These are phyloP conservation scores for Poa pratensis DNA, from an alignment of 176 grass and related monocot species.

Conservation along the genomic window DNA sequence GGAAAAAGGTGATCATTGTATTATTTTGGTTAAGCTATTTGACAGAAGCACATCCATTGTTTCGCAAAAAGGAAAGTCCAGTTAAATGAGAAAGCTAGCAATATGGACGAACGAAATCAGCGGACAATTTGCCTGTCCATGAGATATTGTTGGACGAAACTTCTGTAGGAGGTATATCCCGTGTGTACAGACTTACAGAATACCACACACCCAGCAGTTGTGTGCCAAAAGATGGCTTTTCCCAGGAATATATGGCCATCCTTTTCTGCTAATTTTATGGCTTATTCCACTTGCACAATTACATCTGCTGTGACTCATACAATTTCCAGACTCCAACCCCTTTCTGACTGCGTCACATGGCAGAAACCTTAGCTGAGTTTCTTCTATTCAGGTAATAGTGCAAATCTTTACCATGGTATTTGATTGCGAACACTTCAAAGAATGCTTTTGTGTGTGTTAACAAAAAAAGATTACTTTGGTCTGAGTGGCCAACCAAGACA, in stretches of 20 bases:
- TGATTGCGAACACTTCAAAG: conserved; percentile 41
- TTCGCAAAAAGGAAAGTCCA: conserved; percentile 18
- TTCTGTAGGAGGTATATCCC: background rate
- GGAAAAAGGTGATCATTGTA: background rate
- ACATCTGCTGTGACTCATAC: conserved; percentile 24
- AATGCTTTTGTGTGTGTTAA: background rate
- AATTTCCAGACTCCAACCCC: conserved; percentile 26
- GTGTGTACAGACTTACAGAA: conserved; percentile 32
- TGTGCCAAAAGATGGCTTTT: conserved; percentile 3
- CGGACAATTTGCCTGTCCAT: background rate
- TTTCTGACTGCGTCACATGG: conserved; percentile 42
- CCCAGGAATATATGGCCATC: conserved; percentile 7
- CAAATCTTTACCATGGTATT: conserved; percentile 44
- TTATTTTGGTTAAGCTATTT: background rate
- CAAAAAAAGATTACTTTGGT: conserved; percentile 22
- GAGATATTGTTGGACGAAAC: background rate
- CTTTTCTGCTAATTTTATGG: background rate
- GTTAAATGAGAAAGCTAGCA: background rate
- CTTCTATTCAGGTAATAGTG: conserved; percentile 45
- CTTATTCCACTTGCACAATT: background rate
- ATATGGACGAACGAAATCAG: conserved; percentile 7
- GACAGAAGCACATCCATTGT: background rate
- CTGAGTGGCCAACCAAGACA: conserved; percentile 47
- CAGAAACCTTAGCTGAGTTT: conserved; percentile 40
- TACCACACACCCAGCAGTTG: background rate